These are phyloP conservation scores for Pseudonectria buxi DNA, from an alignment of 2,329 filamentous ascomycete genomes.

Conservation along the genomic window DNA sequence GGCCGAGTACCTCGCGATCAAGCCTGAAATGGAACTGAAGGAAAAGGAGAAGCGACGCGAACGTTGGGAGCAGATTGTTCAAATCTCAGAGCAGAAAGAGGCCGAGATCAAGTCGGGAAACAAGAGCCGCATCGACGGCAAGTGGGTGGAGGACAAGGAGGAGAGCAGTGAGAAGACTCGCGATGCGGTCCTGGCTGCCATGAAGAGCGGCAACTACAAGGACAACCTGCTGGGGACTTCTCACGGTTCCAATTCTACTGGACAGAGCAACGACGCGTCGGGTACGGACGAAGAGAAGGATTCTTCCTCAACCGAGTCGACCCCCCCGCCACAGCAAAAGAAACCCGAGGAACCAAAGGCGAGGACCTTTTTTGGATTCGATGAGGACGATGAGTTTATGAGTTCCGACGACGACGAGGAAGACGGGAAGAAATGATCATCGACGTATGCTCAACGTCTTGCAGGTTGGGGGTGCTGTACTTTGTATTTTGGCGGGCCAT, in stretches of 20 bases:
- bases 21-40: constrained; percentile 93
- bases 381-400: constrained; percentile 72
- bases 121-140: constrained; percentile 69
- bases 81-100: constrained; percentile 73
- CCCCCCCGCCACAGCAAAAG: constrained; percentile 37
- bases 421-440: constrained; percentile 23
- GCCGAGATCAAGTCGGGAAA: constrained; percentile 73
- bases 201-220: constrained; percentile 57
- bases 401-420: constrained; percentile 60
- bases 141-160: constrained; percentile 94
- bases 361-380: constrained; percentile 65
- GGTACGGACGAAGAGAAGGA: constrained; percentile 33
- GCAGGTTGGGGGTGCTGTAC: not conserved
- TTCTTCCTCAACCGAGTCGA: constrained; percentile 41
- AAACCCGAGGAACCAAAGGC: constrained; percentile 33
- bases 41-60: constrained; percentile 81
- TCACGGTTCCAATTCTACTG: constrained; percentile 38
- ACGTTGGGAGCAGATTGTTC: constrained; percentile 84
- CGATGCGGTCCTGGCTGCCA: constrained; percentile 64
- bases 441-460: not conserved
- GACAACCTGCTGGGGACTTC: constrained; percentile 53
- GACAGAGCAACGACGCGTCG: constrained; percentile 20
- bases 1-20: constrained; percentile 89
- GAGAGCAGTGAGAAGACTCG: constrained; percentile 79
- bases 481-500: constrained; percentile 3